Evolutionary conservation across 2,329 filamentous ascomycete species (phyloP), one percentile per base, ranked within the genome.

Genomic region (Monosporascus sp.): DNA sequence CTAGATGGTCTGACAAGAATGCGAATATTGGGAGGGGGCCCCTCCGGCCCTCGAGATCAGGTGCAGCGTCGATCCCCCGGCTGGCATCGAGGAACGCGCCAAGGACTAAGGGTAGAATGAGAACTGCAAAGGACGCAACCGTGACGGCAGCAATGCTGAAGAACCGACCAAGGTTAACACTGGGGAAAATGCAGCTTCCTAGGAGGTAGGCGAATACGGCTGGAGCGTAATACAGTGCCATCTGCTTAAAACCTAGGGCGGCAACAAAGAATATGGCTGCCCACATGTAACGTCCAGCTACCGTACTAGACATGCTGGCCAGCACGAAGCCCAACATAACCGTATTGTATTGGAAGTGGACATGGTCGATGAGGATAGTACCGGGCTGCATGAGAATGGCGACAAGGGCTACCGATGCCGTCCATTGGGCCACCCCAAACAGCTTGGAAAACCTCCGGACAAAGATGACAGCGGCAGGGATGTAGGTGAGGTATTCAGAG

Each of bases 231-330:
- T 97, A 99, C 17, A 99, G 79, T 1, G 93, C 93, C 95, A 99
- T 99, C 71, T 99, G 94, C 77, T 99, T 99, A 78, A 97, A 99
- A 6, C 90, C 90, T n/a, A 99, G 77, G 3, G 93, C 89, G 17
- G 83, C 84, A 7, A 99, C 94, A 63, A 99, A 99, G 75, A 96
- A 96, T 54, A 96, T 82, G 57, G 90, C 91, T 25, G 89, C 84
- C 91, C 93, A 97, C 57, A 95, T 81, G 63, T 87, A 87, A 48
- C 91, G 83, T 4, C 89, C 89, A 3, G 91, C 90, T 49, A 96
- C 72, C 73, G 97, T 88, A 69, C 89, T 94, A 43, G 93, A 94
- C 75, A 97, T 85, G 63, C 87, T 90, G 1, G 90, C 90, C 31
- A 95, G 76, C 9, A 94, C 85, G 48, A 97, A 83, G 2, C 95